Percentiles rank a stretch among this genome's conserved stretches.
phyloP scores from a whole-genome alignment of 305 asterid species.

The Fraxinus sp. region DNA sequence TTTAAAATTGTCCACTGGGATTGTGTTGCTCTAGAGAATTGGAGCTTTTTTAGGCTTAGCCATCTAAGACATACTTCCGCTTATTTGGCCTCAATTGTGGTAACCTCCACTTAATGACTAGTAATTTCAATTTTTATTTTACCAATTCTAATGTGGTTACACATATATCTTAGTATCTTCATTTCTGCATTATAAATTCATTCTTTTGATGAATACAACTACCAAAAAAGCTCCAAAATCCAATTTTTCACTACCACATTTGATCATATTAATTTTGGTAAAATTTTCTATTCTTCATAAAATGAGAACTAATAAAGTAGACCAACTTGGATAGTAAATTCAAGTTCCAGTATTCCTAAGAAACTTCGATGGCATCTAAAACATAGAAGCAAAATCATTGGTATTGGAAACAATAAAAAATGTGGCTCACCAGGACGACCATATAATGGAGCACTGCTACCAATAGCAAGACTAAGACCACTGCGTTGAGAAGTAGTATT shows the following conservation, averaged over 20 bases:
- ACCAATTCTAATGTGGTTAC: neutral
- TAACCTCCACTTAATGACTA: neutral
- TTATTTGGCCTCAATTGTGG: neutral
- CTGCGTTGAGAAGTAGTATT: constrained; percentile 48
- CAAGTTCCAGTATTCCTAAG: neutral
- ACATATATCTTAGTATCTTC: neutral
- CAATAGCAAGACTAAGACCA: constrained; percentile 79
- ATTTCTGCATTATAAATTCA: neutral
- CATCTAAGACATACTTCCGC: neutral
- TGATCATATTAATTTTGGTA: neutral
- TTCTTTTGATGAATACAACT: neutral
- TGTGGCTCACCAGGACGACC: constrained; percentile 45
- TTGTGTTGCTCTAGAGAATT: neutral
- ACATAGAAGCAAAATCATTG: neutral
- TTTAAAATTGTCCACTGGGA: neutral
- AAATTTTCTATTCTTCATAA: neutral
- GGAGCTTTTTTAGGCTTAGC: neutral
- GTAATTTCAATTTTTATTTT: neutral
- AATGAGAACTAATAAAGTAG: neutral
- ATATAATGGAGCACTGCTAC: constrained; percentile 35
- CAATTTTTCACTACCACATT: neutral
- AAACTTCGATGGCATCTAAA: neutral
- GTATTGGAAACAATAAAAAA: neutral
- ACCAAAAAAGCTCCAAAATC: neutral
- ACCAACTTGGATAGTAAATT: neutral